These are phyloP conservation scores for Nyctanthes arbortristis DNA, from an alignment of 257 asterid species.

Conservation along the genomic window DNA sequence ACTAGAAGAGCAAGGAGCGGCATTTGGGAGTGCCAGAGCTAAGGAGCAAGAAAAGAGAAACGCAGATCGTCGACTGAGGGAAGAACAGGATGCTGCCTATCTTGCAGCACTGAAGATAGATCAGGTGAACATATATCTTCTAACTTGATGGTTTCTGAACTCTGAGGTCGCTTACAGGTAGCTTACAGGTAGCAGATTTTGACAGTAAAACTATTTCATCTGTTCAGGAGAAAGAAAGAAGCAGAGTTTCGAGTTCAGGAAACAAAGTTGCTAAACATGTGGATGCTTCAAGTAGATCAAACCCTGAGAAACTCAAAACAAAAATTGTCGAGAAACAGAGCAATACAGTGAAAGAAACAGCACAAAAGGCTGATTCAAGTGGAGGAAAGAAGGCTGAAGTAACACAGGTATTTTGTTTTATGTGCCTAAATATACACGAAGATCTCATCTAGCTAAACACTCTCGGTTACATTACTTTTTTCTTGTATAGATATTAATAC, in stretches of 20 bases:
- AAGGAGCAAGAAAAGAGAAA: conserved; percentile 45
- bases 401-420: conserved; percentile 50
- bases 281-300: conserved; percentile 20
- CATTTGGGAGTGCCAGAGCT: conserved; percentile 54
- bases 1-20: conserved; percentile 77
- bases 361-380: conserved; percentile 26
- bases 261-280: conserved; percentile 25
- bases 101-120: conserved; percentile 68
- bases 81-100: conserved; percentile 87
- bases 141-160: no score
- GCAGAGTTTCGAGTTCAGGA: conserved; percentile 32
- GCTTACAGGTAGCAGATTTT: background rate
- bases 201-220: conserved; percentile 1
- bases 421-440: background rate
- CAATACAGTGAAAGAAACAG: conserved; percentile 30
- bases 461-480: background rate
- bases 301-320: conserved; percentile 26
- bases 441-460: background rate
- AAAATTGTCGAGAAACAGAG: conserved; percentile 27
- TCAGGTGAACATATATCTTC: conserved; percentile 43
- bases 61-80: conserved; percentile 55
- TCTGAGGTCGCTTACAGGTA: background rate
- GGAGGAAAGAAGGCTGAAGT: conserved; percentile 46
- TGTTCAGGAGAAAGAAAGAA: conserved; percentile 57
- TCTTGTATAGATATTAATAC: conserved; percentile 56